These are phyloP conservation scores for Lignosus rhinocerotis DNA, from an alignment of 1,284 basidiomycete species.

Conservation along the genomic window DNA sequence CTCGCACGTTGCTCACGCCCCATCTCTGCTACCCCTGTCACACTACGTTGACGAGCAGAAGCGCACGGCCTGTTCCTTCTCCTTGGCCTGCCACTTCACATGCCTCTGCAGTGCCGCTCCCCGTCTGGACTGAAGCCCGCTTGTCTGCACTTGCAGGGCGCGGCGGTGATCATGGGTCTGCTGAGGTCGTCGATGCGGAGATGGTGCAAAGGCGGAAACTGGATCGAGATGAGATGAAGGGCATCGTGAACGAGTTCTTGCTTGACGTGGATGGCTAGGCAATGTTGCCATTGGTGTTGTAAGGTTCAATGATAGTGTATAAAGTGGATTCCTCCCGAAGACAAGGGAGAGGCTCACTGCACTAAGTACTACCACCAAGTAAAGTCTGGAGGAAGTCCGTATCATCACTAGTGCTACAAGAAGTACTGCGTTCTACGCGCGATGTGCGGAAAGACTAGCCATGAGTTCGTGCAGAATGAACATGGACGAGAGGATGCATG, in stretches of 20 bases:
- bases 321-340: too few relatives aligned
- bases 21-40: slow-evolving; percentile 27
- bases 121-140: slow-evolving; percentile 18
- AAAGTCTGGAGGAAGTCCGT: too few relatives aligned
- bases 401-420: background rate
- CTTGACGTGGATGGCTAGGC: background rate
- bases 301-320: background rate
- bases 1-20: slow-evolving; percentile 16
- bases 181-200: background rate
- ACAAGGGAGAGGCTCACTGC: too few relatives aligned
- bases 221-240: slow-evolving; percentile 22
- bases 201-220: slow-evolving; percentile 11
- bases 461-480: background rate
- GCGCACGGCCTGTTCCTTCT: slow-evolving; percentile 19
- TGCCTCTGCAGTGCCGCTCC: slow-evolving; percentile 8
- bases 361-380: too few relatives aligned
- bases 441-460: background rate
- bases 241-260: slow-evolving; percentile 17
- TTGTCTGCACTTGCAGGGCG: background rate
- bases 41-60: slow-evolving; percentile 25
- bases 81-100: slow-evolving; percentile 7
- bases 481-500: background rate
- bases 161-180: background rate
- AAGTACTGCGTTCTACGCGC: background rate
- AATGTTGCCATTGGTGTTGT: background rate